Evolutionary conservation across 192 early-diverging fungal species (phyloP).

Genomic region (Linnemannia hyalina): DNA sequence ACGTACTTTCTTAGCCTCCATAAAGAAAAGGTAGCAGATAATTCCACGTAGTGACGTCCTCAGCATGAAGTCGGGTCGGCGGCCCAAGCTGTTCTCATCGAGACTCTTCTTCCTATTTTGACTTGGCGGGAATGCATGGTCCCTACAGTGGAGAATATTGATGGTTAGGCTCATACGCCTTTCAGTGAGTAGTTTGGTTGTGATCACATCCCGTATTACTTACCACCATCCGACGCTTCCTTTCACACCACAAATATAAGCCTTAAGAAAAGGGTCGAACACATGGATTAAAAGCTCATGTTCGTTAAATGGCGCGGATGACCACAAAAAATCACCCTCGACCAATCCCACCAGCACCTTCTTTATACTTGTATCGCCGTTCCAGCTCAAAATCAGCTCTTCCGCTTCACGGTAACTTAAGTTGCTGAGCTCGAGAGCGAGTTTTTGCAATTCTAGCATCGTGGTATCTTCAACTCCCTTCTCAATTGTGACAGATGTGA

Average conservation of each 20-base stretch:
- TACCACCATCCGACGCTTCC: neutral
- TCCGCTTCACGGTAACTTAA: neutral
- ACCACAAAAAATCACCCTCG: constrained; percentile 19
- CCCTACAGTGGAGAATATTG: constrained; percentile 24
- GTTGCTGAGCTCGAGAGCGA: constrained; percentile 21
- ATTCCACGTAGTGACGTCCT: constrained; percentile 3
- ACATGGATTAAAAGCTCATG: constrained; percentile 21
- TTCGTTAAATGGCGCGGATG: constrained; percentile 9
- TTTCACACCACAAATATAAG: constrained; percentile 22
- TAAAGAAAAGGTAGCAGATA: constrained; percentile 18
- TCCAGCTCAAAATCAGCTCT: constrained; percentile 26
- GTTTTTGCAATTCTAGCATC: constrained; percentile 20
- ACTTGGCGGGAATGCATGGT: constrained; percentile 22
- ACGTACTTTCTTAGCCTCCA: constrained; percentile 27
- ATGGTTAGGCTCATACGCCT: constrained; percentile 2
- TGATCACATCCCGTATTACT: neutral
- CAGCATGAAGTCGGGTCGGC: constrained; percentile 17
- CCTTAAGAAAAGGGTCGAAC: constrained; percentile 23
- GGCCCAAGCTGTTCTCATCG: neutral
- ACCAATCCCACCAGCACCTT: constrained; percentile 13
- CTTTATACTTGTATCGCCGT: constrained; percentile 5
- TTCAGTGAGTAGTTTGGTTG: constrained; percentile 3
- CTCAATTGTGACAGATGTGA: neutral
- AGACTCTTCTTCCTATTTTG: constrained; percentile 26
- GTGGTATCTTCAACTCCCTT: constrained; percentile 7